phyloP scores from a whole-genome alignment of 306 rosid species.

The Vigna hirtella region DNA sequence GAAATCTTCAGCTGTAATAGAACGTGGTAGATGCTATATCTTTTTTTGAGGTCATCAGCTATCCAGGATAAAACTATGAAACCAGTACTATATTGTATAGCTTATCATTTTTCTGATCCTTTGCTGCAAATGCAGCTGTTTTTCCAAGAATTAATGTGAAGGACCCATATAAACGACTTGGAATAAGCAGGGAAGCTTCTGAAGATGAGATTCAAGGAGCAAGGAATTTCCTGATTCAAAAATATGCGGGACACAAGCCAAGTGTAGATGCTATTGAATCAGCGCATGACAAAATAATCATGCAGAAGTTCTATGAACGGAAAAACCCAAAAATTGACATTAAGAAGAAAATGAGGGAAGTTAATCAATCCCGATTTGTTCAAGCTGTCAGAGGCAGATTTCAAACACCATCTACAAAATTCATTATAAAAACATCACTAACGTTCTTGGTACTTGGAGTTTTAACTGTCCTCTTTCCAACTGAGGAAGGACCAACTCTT shows the following conservation, averaged over 20 bases:
- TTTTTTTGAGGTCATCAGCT: not conserved
- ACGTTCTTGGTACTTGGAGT: conserved; percentile 75
- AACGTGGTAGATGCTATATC: no score
- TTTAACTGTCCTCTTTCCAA: conserved; percentile 83
- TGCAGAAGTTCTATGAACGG: conserved; percentile 81
- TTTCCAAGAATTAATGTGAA: conserved; percentile 90
- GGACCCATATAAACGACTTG: conserved; percentile 96
- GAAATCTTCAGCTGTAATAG: not conserved
- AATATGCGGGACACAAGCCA: conserved; percentile 85
- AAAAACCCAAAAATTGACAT: conserved; percentile 86
- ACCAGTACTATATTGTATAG: conserved; percentile 17
- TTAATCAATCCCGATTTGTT: conserved; percentile 75
- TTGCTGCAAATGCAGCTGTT: conserved; percentile 68
- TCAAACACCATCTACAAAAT: conserved; percentile 74
- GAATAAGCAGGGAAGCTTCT: conserved; percentile 93
- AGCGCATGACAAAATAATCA: conserved; percentile 91
- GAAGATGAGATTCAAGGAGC: conserved; percentile 97
- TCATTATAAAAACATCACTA: conserved; percentile 78
- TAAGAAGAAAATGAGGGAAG: conserved; percentile 81
- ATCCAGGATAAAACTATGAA: not conserved
- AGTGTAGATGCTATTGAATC: conserved; percentile 95
- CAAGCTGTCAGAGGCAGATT: conserved; percentile 84
- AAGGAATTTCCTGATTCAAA: conserved; percentile 86
- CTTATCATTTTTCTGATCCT: conserved; percentile 40
- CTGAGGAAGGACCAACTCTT: conserved; percentile 98